phyloP scores from a whole-genome alignment of 768 basidiomycete species.

The Leucogyrophana mollusca region DNA sequence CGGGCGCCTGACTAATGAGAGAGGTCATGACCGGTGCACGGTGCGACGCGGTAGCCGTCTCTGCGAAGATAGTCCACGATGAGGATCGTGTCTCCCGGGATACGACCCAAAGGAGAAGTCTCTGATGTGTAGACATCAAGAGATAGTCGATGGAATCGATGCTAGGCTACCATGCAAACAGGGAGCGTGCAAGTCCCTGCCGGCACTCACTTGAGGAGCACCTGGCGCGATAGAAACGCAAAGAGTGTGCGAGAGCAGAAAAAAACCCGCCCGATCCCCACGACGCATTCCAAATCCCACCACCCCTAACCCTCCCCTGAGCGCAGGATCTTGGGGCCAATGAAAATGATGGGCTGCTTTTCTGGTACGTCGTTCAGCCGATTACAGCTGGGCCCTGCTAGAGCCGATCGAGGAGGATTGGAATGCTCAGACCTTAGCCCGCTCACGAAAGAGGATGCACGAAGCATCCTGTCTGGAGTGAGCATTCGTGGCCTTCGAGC shows the following conservation, averaged over 20 bases:
- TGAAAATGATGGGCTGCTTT: conserved; percentile 36
- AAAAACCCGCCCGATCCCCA: conserved; percentile 47
- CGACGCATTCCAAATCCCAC: conserved; percentile 53
- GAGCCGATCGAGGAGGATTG: conserved; percentile 61
- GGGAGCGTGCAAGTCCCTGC: background rate
- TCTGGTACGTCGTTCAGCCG: conserved; percentile 68
- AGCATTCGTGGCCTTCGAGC: conserved; percentile 68
- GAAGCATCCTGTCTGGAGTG: conserved; percentile 49
- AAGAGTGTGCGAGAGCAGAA: background rate
- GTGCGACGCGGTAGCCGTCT: no score
- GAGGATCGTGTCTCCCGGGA: no score
- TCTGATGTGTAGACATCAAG: no score
- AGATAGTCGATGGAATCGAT: background rate
- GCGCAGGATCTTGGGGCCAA: conserved; percentile 43
- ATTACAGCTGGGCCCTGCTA: conserved; percentile 61
- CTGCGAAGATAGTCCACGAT: no score
- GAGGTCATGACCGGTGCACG: no score
- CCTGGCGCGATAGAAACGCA: background rate
- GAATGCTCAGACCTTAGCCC: conserved; percentile 83
- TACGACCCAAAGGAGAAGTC: no score
- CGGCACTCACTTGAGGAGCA: no score
- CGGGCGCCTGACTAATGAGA: no score
- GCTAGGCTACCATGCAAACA: background rate
- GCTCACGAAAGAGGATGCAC: conserved; percentile 50
- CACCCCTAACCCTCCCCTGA: conserved; percentile 32